Base-by-base conservation (phyloP, 2,329 filamentous ascomycete species). In the Trichocomaceae sp. region DNA sequence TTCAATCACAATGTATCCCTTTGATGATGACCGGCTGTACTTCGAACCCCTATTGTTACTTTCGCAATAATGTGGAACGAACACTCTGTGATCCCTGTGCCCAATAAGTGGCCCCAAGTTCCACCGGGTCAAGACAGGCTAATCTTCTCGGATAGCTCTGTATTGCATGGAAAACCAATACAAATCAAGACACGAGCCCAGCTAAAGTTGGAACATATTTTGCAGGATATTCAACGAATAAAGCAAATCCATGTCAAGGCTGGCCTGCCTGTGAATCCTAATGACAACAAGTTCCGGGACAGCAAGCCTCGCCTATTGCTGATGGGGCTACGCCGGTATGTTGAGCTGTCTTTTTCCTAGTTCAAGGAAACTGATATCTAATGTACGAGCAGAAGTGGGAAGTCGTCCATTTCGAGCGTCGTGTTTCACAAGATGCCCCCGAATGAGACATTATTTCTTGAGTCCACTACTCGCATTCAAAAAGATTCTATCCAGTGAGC, bases 381-480 rank as follows among this genome's bases (percentile, higher is more conserved):
- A 52, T 71, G 54, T 33, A 15, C 52, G 22, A 61, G 23, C 62
- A 99, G 93, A 76, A 96, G 91, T 68, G 93, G 93, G 58, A 99
- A 99, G 70, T 97, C 93, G 0, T 99, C 93, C 5, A 97, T 99
- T 68, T 93, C 91, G 23, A 97, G 90, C 66, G 95, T 99, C 47
- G 92, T 99, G n/a, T 97, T 99, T 66, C 91, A 97, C 73, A 99
- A 99, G 70, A 85, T 97, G 67, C 90, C 92, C 2, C 91, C 93
- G 2, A 95, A 88, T 63, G 95, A 99, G 75, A 97, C 93, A 0
- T 76, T 99, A 15, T 99, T 96, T 65, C 81, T 99, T 17, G 93
- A 97, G 71, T 95, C 93, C 0, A 99, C 93, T 3, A 91, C 90
- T 9, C 83, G 88, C 31, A 95, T 97, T 60, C 90, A 96, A 67